Conservation (phyloP, 2,329 filamentous ascomycete genomes). For the Colletotrichum eleusines region DNA sequence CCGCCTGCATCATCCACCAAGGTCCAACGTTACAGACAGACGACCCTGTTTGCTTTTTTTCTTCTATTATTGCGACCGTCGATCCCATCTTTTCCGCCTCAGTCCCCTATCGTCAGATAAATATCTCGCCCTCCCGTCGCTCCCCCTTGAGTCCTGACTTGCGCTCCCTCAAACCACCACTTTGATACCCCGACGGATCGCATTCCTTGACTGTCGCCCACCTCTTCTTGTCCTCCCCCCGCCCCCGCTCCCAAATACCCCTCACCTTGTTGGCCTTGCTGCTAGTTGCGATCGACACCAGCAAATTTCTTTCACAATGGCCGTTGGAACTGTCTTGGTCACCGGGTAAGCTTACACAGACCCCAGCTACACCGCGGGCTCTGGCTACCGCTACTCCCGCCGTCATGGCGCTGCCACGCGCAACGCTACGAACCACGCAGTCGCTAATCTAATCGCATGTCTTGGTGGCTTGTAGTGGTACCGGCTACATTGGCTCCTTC, state of each 20-base stretch:
- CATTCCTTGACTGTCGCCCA: background rate
- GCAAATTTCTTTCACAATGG: conserved; percentile 65
- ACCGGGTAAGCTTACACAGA: conserved; percentile 78
- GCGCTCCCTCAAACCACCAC: conserved; percentile 32
- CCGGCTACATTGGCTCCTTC: conserved; percentile 99
- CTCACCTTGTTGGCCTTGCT: background rate
- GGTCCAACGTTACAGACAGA: conserved; percentile 39
- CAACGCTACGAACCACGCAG: conserved; percentile 7
- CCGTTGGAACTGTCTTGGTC: conserved; percentile 88
- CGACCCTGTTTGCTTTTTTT: conserved; percentile 32
- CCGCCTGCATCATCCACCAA: conserved; percentile 29
- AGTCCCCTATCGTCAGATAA: conserved; percentile 22
- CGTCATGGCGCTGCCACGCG: conserved; percentile 25
- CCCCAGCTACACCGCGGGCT: background rate
- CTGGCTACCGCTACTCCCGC: background rate
- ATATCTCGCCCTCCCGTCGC: conserved; percentile 29
- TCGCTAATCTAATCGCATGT: conserved; percentile 36
- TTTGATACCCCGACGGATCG: conserved; percentile 40
- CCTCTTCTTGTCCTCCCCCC: background rate
- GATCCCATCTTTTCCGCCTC: conserved; percentile 10
- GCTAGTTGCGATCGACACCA: conserved; percentile 28
- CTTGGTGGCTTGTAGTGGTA: conserved; percentile 74
- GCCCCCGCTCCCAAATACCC: conserved; percentile 17
- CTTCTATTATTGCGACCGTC: conserved; percentile 37
- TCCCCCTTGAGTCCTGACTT: background rate